Percentiles rank a stretch among this genome's conserved stretches.
Evolutionary conservation across 1,284 basidiomycete genomes (phyloP).

Genomic region (Porodaedalea pini): DNA sequence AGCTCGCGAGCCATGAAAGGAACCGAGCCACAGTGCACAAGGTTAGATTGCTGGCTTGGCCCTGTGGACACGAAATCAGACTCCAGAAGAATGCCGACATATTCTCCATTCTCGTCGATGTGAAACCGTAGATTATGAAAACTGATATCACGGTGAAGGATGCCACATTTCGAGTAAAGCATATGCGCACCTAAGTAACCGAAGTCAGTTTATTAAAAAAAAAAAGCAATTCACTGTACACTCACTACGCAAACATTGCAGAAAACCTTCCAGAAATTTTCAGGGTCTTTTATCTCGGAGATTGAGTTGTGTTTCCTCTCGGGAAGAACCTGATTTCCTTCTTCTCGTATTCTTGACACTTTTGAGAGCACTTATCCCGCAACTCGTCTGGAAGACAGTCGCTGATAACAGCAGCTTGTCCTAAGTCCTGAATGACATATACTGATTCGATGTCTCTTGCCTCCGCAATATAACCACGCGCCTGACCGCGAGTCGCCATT

Average conservation of each 20-base stretch:
- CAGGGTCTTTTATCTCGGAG: background rate
- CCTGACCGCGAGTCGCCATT: too few species aligned
- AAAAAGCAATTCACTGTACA: background rate
- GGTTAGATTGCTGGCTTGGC: background rate
- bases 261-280: background rate
- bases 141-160: constrained; percentile 11
- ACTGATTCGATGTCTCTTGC: too few species aligned
- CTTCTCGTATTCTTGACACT: too few species aligned
- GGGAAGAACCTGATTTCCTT: too few species aligned
- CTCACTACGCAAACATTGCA: background rate
- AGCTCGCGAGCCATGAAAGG: constrained; percentile 6
- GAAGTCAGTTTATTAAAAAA: background rate
- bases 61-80: background rate
- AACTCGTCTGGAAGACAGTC: too few species aligned
- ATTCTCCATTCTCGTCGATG: background rate
- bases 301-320: too few species aligned
- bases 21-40: background rate
- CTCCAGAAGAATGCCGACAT: background rate
- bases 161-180: background rate
- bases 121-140: constrained; percentile 1
- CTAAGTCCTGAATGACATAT: too few species aligned
- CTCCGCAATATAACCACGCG: too few species aligned
- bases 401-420: too few species aligned
- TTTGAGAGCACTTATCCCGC: too few species aligned
- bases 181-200: background rate